Base-by-base conservation (phyloP, 2,329 filamentous ascomycete genomes). In the Cladosporium sp. region DNA sequence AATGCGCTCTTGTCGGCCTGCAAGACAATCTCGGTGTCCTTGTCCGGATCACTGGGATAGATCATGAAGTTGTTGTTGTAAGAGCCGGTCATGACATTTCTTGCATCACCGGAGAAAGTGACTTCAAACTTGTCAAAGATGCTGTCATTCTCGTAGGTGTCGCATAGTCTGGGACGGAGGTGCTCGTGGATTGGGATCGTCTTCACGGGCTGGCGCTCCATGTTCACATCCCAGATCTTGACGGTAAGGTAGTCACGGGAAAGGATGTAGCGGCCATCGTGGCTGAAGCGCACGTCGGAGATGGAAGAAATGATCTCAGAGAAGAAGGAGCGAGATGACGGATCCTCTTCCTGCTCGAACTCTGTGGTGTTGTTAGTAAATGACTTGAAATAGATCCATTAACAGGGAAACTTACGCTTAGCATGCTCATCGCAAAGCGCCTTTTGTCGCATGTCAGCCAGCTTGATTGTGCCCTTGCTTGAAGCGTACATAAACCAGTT, bases 51-150 rank as follows among this genome's bases (percentile, higher is more conserved):
- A 20, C 91, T 93, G 4, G 93, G 93, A 70, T 97, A 99, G 66
- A 99, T 99, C 93, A 99, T 99, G 78, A 99, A 97, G 76, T 99
- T 99, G 77, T 99, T 99, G 80, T 99, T 99, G 78, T 99, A 99
- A 68, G 90, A 96, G 62, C 93, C 93, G 5, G 93, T 99, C 93
- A 99, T 99, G 59, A 97, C 93, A 63, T 99, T 97, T 79, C 96
- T 95, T 34, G 90, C 89, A 70, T 97, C 92, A 19, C 93, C 93
- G 2, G 92, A 97, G 75, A 99, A 99, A 47, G 97, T 92, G 37
- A 99, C 93, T 73, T 99, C 93, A 60, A 99, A 99, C 72, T 99
- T 99, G 81, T 99, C 93, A 67, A 99, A 99, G 66, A 99, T 99
- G 70, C 90, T 96, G 67, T 99, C 93, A 64, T 99, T 99, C 74